Evolutionary conservation across 305 asterid genomes (phyloP).

Genomic region (Solanum chacoense): DNA sequence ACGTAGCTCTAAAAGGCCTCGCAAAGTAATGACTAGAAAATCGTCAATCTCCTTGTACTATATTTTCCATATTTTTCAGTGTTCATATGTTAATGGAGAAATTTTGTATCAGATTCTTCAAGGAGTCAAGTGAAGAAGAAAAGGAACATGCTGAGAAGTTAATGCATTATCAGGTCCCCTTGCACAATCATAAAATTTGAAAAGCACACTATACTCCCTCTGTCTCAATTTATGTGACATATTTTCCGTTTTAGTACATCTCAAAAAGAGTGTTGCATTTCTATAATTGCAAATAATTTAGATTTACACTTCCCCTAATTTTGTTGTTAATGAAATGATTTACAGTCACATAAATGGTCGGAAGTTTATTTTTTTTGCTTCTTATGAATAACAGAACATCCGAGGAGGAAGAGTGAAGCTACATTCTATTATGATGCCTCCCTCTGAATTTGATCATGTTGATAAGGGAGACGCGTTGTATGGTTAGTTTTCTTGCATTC

Average conservation of each 20-base stretch:
- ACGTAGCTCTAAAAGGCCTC: slow-evolving; percentile 69
- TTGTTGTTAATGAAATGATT: neutral
- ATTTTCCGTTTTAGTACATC: neutral
- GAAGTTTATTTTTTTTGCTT: neutral
- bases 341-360: neutral
- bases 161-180: slow-evolving; percentile 66
- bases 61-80: neutral
- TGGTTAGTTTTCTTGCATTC: slow-evolving; percentile 25
- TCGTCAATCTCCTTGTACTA: neutral
- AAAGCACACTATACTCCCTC: neutral
- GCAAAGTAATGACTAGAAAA: slow-evolving; percentile 44
- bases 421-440: slow-evolving; percentile 30
- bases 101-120: slow-evolving; percentile 17
- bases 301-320: too few relatives aligned
- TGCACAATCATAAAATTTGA: neutral
- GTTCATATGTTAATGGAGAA: neutral
- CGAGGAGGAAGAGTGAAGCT: slow-evolving; percentile 83
- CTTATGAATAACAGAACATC: slow-evolving; percentile 35
- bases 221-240: neutral
- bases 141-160: slow-evolving; percentile 74
- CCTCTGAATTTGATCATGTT: slow-evolving; percentile 48
- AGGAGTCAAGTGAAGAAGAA: slow-evolving; percentile 69
- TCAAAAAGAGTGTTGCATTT: neutral
- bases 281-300: neutral
- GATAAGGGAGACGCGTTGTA: slow-evolving; percentile 81